These are phyloP conservation scores for Debaryomyces tyrocola DNA, from an alignment of 805 yeast species.

Conservation along the genomic window DNA sequence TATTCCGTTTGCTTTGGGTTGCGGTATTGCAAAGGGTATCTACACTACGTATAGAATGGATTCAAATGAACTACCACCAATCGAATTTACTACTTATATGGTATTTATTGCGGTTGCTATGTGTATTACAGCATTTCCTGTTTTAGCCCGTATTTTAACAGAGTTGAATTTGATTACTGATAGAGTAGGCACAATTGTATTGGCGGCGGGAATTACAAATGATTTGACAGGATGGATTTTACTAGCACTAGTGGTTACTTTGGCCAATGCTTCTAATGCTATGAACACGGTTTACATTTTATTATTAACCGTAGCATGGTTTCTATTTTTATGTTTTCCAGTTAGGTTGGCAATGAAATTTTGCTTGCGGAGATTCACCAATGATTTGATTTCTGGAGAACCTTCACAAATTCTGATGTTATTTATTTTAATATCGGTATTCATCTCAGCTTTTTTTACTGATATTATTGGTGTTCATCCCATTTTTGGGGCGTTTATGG, in stretches of 20 bases:
- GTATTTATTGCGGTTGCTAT: slow-evolving; percentile 81
- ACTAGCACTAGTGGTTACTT: slow-evolving; percentile 71
- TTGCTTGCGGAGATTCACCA: slow-evolving; percentile 45
- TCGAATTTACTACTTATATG: slow-evolving; percentile 71
- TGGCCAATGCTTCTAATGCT: slow-evolving; percentile 72
- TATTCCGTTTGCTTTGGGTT: slow-evolving; percentile 78
- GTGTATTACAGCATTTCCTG: slow-evolving; percentile 86
- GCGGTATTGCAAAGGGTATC: slow-evolving; percentile 66
- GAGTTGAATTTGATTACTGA: slow-evolving; percentile 70
- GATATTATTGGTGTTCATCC: slow-evolving; percentile 86
- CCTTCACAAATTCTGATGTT: slow-evolving; percentile 65
- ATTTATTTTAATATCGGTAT: slow-evolving; percentile 54
- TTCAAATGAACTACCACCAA: slow-evolving; percentile 24
- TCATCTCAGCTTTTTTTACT: slow-evolving; percentile 72
- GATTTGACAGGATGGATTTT: slow-evolving; percentile 82
- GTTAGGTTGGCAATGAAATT: slow-evolving; percentile 49
- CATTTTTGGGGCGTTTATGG: slow-evolving; percentile 80
- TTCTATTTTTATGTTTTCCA: slow-evolving; percentile 57
- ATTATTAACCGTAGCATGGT: slow-evolving; percentile 69
- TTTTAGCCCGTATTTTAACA: slow-evolving; percentile 72
- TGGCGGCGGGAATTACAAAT: slow-evolving; percentile 81
- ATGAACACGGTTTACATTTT: slow-evolving; percentile 69
- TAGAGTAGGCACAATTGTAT: slow-evolving; percentile 67
- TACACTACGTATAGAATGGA: slow-evolving; percentile 46
- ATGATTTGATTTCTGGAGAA: slow-evolving; percentile 56